phyloP scores from a whole-genome alignment of 1,284 basidiomycete species.

The Uromyces viciae-fabae region DNA sequence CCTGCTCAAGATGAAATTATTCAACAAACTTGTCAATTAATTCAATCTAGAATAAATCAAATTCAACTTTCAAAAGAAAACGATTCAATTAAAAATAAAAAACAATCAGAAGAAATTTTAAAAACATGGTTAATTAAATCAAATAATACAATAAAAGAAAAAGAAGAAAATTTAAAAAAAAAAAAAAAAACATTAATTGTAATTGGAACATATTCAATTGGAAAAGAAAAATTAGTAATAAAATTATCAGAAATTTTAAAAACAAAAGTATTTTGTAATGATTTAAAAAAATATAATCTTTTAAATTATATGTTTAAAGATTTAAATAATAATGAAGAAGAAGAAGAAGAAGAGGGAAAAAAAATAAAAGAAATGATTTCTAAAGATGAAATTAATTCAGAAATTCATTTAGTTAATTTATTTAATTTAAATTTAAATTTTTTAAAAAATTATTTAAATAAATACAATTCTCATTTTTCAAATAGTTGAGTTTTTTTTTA shows the following conservation, averaged over 20 bases:
- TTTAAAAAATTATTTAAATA: slow-evolving; percentile 20
- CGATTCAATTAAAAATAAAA: no score
- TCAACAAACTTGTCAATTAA: not conserved
- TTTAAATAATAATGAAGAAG: no score
- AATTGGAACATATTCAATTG: slow-evolving; percentile 37
- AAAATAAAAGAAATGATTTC: no score
- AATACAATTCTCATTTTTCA: slow-evolving; percentile 11
- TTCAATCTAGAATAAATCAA: no score
- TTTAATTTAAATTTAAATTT: slow-evolving; percentile 9
- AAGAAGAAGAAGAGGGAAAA: no score
- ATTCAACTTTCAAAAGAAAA: no score
- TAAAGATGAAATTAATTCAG: no score
- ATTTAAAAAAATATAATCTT: not conserved
- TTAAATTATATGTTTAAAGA: slow-evolving; percentile 20
- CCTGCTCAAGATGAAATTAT: slow-evolving; percentile 43
- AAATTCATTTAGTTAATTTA: slow-evolving; percentile 38
- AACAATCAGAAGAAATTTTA: no score
- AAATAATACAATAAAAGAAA: not conserved
- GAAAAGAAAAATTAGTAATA: slow-evolving; percentile 40
- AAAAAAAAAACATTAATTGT: not conserved
- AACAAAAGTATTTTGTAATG: slow-evolving; percentile 24
- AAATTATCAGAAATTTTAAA: not conserved
- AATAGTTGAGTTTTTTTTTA: not conserved
- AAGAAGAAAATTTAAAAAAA: not conserved
- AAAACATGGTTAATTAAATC: no score